These are phyloP conservation scores for Diaporthe nobilis DNA, from an alignment of 2,329 filamentous ascomycete genomes.

Conservation along the genomic window DNA sequence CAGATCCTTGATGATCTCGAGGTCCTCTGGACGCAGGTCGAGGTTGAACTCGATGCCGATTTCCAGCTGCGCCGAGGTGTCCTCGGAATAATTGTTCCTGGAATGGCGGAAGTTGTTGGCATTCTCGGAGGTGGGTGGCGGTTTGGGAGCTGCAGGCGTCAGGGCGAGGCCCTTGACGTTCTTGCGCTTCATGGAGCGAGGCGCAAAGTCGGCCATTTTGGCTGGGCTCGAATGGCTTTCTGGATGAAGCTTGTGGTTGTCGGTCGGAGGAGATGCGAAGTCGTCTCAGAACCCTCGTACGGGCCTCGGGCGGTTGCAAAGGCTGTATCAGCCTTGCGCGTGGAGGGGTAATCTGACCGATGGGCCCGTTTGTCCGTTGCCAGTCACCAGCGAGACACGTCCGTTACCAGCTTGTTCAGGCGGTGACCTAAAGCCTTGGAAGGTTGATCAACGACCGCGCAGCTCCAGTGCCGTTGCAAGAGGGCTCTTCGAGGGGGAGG, in stretches of 20 bases:
- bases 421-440: background rate
- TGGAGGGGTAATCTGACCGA: conserved; percentile 30
- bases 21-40: conserved; percentile 90
- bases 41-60: conserved; percentile 98
- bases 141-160: conserved; percentile 81
- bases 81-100: conserved; percentile 69
- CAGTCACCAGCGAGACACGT: conserved; percentile 9
- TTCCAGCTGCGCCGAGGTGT: conserved; percentile 80
- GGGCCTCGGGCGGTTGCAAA: conserved; percentile 16
- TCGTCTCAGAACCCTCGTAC: conserved; percentile 20
- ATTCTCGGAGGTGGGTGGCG: conserved; percentile 79
- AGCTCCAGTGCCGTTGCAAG: conserved; percentile 11
- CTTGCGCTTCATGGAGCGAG: conserved; percentile 96
- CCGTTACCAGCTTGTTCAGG: background rate
- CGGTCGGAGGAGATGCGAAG: background rate
- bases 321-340: conserved; percentile 28
- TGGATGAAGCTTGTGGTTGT: background rate
- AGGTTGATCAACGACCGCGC: background rate
- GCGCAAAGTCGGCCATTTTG: conserved; percentile 75
- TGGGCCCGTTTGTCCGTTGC: conserved; percentile 1
- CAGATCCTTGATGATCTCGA: conserved; percentile 93
- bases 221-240: conserved; percentile 39
- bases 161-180: conserved; percentile 97
- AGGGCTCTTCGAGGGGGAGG: background rate
- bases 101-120: conserved; percentile 72